phyloP scores from a whole-genome alignment of 441 rosid species.

The Euphorbia celastroides region DNA sequence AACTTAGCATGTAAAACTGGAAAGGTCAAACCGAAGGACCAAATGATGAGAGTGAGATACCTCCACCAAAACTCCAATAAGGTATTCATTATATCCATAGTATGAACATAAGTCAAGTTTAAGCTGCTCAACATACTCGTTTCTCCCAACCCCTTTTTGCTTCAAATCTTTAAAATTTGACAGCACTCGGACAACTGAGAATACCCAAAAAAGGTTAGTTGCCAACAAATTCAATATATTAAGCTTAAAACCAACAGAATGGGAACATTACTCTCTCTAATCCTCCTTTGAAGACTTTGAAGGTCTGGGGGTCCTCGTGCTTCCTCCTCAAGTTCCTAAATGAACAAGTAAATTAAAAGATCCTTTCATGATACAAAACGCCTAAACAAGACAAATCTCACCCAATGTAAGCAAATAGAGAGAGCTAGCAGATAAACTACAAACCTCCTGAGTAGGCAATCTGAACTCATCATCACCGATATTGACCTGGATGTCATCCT shows the following conservation, averaged over 20 bases:
- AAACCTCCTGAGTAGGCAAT: conserved; percentile 74
- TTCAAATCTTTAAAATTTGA: conserved; percentile 67
- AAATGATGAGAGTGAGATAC: conserved; percentile 30
- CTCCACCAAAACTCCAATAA: conserved; percentile 75
- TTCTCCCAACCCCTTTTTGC: conserved; percentile 63
- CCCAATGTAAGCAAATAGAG: neutral
- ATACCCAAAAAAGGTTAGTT: conserved; percentile 8
- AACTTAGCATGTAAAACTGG: too few species aligned
- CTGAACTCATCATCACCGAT: conserved; percentile 77
- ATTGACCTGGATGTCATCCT: conserved; percentile 61
- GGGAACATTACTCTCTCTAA: conserved; percentile 56
- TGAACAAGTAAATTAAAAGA: conserved; percentile 17
- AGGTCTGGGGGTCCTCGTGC: conserved; percentile 66
- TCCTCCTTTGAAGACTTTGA: conserved; percentile 62
- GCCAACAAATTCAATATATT: neutral
- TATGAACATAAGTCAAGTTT: conserved; percentile 67
- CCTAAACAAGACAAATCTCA: neutral
- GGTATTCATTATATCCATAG: conserved; percentile 89
- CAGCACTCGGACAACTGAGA: conserved; percentile 72
- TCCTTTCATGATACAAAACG: neutral
- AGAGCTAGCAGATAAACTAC: neutral
- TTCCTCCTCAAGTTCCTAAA: conserved; percentile 85
- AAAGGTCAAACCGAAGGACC: neutral
- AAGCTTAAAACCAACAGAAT: neutral
- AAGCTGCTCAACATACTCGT: conserved; percentile 63